phyloP scores from a whole-genome alignment of 495 filamentous ascomycete species.

The Pyrenopolyporus hunteri region DNA sequence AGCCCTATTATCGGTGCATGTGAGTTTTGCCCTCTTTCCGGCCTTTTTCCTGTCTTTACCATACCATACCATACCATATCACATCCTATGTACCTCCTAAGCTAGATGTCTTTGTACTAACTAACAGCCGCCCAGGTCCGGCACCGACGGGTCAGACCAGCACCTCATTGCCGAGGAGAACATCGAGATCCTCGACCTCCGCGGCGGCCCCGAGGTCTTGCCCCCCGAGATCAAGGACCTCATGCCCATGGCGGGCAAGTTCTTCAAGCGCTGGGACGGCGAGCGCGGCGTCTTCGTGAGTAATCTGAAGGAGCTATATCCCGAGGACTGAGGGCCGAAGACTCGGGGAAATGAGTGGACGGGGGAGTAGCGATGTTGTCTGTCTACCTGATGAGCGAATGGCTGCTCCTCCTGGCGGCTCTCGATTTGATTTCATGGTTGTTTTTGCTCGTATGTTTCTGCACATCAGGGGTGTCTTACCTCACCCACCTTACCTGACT shows the following conservation, averaged over 20 bases:
- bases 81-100: too few species aligned
- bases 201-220: constrained; percentile 45
- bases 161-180: constrained; percentile 89
- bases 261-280: constrained; percentile 87
- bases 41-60: constrained; percentile 3
- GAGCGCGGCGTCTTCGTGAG: constrained; percentile 74
- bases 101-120: constrained; percentile 22
- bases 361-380: neutral
- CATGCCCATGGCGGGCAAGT: constrained; percentile 75
- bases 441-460: too few species aligned
- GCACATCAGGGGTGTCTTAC: too few species aligned
- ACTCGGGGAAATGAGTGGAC: neutral
- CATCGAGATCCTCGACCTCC: constrained; percentile 66
- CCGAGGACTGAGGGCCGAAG: constrained; percentile 67
- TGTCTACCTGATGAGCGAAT: too few species aligned
- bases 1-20: constrained; percentile 46
- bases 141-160: constrained; percentile 63
- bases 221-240: constrained; percentile 53
- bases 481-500: too few species aligned
- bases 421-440: too few species aligned
- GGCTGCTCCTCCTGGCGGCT: too few species aligned
- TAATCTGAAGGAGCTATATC: constrained; percentile 85
- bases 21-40: too few species aligned
- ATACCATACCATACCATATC: neutral
- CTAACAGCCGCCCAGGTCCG: constrained; percentile 60